phyloP scores from a whole-genome alignment of 306 rosid genomes.

The Trifolium subterraneum region DNA sequence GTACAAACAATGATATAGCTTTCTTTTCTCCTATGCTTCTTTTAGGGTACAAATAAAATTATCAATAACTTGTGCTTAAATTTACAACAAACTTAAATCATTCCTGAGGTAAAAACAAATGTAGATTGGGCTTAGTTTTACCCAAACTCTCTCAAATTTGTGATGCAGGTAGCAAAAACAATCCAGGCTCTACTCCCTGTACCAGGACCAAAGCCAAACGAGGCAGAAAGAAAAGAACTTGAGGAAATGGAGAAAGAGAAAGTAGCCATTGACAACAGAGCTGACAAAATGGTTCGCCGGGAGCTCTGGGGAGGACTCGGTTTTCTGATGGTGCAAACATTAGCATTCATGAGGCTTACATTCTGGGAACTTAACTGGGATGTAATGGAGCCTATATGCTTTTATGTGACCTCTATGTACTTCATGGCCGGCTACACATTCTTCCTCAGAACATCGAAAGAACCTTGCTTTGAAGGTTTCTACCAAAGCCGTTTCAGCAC shows the following conservation, averaged over 20 bases:
- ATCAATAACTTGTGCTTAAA: not conserved
- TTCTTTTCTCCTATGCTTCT: not conserved
- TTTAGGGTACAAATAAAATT: slow-evolving; percentile 6
- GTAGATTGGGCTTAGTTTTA: slow-evolving; percentile 41
- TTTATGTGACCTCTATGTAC: slow-evolving; percentile 68
- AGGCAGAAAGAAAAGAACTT: slow-evolving; percentile 53
- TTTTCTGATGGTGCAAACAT: slow-evolving; percentile 60
- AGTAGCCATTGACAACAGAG: slow-evolving; percentile 55
- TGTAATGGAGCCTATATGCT: slow-evolving; percentile 93
- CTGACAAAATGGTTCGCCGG: slow-evolving; percentile 59
- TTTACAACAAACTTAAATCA: slow-evolving; percentile 9
- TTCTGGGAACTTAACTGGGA: slow-evolving; percentile 97
- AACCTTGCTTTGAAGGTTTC: slow-evolving; percentile 81
- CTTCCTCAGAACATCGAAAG: slow-evolving; percentile 76
- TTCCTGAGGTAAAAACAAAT: slow-evolving; percentile 8
- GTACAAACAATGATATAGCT: not conserved
- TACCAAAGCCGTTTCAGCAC: slow-evolving; percentile 61
- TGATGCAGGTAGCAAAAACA: slow-evolving; percentile 64
- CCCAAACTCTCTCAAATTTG: slow-evolving; percentile 49
- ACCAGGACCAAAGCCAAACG: slow-evolving; percentile 33
- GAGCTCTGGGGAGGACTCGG: slow-evolving; percentile 74
- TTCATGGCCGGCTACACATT: slow-evolving; percentile 80
- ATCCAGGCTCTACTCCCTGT: slow-evolving; percentile 48
- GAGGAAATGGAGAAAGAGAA: slow-evolving; percentile 68
- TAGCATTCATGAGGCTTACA: slow-evolving; percentile 83